Base-by-base conservation (phyloP, 148 eudicot species). In the Agrostemma githago region DNA sequence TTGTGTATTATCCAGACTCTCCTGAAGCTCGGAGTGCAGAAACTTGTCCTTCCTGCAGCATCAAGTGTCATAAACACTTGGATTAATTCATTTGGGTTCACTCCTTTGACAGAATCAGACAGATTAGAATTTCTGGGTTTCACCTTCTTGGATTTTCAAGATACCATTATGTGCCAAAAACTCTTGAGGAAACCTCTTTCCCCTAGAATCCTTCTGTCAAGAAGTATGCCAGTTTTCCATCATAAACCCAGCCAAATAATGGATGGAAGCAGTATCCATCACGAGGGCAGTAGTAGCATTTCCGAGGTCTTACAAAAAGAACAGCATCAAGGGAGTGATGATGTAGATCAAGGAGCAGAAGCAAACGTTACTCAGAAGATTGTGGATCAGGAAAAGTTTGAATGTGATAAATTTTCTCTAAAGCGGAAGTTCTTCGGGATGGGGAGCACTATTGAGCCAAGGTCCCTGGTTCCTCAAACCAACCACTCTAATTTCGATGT, bases 111-210 rank as follows among this genome's bases (percentile, higher is more conserved):
- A 37, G 62, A 73, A 17, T 66, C 79, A 0, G 94, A 92, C 80
- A 86, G 87, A 85, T 76, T 82, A 12, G 84, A 85, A 40, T 79
- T 90, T 77, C 74, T 88, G 40, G 85, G 80, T 39, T 88, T 76
- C 73, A 85, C 92, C 80, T 90, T 92, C 83, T 87, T 92, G 46
- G 88, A 88, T 84, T 96, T 96, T 76, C 90, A 86, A 79, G 97
- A 88, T n/a, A 90, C 97, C 6, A 51, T 84, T 10, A 82, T 92
- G 88, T 96, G 99, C 85, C 91, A 96, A 81, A 96, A 96, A 72
- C 73, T 83, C 81, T 77, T 96, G 61, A 66, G 57, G 19, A 81
- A 72, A 73, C 72, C 48, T 67, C 83, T 75, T 62, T 71, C 72
- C 53, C 39, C 78, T 74, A 39, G 65, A 72, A 73, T 77, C 8